Conservation (phyloP, 345 rosid species). For the Erysimum cheiranthoides region DNA sequence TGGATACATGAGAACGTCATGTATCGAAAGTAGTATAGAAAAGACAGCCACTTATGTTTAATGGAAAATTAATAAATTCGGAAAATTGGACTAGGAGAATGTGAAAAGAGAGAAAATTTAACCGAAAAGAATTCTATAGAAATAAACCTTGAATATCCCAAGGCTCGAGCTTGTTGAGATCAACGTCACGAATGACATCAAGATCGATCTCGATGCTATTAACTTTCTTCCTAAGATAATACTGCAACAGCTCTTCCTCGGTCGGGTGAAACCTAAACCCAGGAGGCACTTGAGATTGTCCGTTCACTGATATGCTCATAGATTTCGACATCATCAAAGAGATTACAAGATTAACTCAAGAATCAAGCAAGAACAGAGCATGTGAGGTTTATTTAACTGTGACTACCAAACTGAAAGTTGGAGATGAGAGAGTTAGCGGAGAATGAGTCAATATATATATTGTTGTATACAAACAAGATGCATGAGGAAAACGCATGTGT, state of each 20-base stretch:
- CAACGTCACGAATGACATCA: conserved; percentile 79
- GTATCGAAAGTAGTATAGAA: conserved; percentile 30
- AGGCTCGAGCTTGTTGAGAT: conserved; percentile 92
- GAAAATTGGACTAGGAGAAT: neutral
- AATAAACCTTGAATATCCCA: conserved; percentile 86
- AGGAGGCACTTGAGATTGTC: conserved; percentile 84
- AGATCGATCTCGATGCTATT: conserved; percentile 69
- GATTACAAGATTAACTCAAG: neutral
- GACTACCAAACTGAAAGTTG: conserved; percentile 32
- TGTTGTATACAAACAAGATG: conserved; percentile 40
- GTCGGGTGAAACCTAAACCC: conserved; percentile 94
- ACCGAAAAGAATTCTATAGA: neutral
- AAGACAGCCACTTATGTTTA: conserved; percentile 17
- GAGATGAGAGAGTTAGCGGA: conserved; percentile 44
- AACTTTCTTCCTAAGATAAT: conserved; percentile 78
- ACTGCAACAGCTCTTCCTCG: conserved; percentile 80
- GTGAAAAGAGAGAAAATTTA: neutral
- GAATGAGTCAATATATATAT: conserved; percentile 36
- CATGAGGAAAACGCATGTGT: conserved; percentile 51
- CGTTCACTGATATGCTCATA: conserved; percentile 84
- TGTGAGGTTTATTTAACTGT: neutral
- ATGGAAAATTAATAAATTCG: neutral
- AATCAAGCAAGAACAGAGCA: conserved; percentile 31
- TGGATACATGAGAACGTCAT: conserved; percentile 37
- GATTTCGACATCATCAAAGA: conserved; percentile 56